phyloP scores from a whole-genome alignment of 441 rosid species.

The Pelargonium fulgidum region DNA sequence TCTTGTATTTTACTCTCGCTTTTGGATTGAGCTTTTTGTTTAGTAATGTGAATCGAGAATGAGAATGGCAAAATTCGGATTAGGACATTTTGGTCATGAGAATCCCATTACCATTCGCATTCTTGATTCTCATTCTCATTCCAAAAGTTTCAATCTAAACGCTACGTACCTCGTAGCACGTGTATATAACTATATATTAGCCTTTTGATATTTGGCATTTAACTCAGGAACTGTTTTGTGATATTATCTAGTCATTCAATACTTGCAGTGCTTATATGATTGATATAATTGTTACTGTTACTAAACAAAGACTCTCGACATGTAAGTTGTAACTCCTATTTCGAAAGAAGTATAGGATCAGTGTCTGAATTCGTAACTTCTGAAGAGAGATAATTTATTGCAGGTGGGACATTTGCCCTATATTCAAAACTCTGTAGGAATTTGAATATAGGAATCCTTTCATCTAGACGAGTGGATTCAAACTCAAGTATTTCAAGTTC shows the following conservation, averaged over 20 bases:
- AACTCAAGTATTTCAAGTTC: slow-evolving; percentile 17
- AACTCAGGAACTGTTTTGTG: not conserved
- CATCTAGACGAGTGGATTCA: slow-evolving; percentile 29
- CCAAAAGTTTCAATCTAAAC: too few relatives aligned
- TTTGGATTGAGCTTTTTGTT: too few relatives aligned
- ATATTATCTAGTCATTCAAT: not conserved
- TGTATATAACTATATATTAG: not conserved
- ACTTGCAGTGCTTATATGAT: not conserved
- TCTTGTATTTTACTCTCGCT: not conserved
- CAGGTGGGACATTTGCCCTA: slow-evolving; percentile 69
- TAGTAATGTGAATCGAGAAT: too few relatives aligned
- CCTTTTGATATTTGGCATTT: not conserved
- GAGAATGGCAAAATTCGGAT: too few relatives aligned
- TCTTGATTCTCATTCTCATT: too few relatives aligned
- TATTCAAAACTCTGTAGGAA: slow-evolving; percentile 57
- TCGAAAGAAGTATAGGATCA: not conserved
- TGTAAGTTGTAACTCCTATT: not conserved
- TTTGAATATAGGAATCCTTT: slow-evolving; percentile 43
- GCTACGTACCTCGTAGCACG: too few relatives aligned
- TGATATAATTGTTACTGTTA: too few relatives aligned
- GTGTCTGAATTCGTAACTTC: slow-evolving; percentile 10
- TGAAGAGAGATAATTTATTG: slow-evolving; percentile 18
- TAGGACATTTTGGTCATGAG: too few relatives aligned
- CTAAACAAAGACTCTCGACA: not conserved
- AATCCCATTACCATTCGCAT: too few relatives aligned